Conservation (phyloP, 441 rosid genomes). For the Adansonia rubrostipa region DNA sequence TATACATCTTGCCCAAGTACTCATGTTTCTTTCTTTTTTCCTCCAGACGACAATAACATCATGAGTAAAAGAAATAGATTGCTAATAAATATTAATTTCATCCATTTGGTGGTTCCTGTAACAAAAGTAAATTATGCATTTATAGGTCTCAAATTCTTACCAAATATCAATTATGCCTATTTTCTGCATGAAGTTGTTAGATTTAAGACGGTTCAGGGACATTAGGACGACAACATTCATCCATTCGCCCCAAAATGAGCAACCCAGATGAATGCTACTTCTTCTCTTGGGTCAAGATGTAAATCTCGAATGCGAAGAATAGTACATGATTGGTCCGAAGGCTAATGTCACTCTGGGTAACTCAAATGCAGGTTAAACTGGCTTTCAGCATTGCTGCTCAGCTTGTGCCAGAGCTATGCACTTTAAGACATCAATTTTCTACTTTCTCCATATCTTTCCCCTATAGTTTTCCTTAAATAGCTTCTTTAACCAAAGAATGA, state of each 20-base stretch:
- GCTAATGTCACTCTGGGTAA: background rate
- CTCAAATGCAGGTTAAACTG: background rate
- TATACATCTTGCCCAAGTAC: background rate
- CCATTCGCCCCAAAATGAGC: background rate
- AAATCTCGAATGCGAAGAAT: background rate
- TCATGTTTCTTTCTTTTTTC: background rate
- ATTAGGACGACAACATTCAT: background rate
- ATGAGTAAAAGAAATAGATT: background rate
- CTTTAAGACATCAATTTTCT: no score
- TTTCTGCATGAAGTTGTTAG: background rate
- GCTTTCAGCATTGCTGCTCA: background rate
- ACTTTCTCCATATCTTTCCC: no score
- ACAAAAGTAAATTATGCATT: background rate
- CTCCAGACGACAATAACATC: background rate
- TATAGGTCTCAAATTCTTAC: background rate
- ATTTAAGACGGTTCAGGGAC: background rate
- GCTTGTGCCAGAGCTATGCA: background rate
- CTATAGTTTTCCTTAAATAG: background rate
- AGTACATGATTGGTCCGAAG: background rate
- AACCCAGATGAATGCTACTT: background rate
- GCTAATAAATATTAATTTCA: background rate
- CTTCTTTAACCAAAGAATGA: background rate
- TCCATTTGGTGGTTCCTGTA: background rate
- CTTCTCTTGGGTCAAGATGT: background rate
- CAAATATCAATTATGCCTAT: background rate